Percentiles rank a stretch among this genome's conserved stretches.
phyloP scores from a whole-genome alignment of 139 green algal genomes.

The Picochlorum sp. region DNA sequence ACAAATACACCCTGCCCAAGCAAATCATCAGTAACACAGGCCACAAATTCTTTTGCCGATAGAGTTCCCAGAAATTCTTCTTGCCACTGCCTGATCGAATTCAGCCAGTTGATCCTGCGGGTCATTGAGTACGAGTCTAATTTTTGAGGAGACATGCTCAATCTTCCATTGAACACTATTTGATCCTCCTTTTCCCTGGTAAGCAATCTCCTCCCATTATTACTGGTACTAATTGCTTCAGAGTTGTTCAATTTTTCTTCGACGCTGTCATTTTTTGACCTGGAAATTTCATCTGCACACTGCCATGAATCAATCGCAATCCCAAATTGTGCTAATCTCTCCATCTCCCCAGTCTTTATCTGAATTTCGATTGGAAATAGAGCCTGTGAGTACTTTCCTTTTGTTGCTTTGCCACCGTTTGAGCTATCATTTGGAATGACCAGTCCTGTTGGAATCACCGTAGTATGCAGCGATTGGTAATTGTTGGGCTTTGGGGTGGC shows the following conservation, averaged over 20 bases:
- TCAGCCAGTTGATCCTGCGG: constrained; percentile 60
- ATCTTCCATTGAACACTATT: not conserved
- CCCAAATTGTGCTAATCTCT: constrained; percentile 59
- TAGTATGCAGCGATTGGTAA: constrained; percentile 76
- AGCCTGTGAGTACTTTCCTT: not conserved
- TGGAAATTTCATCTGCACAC: constrained; percentile 1
- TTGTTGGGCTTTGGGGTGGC: constrained; percentile 77
- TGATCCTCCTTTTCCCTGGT: not conserved
- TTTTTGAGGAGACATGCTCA: not conserved
- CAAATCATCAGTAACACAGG: constrained; percentile 72
- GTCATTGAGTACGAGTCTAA: constrained; percentile 24
- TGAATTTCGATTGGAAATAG: constrained; percentile 63
- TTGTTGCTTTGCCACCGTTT: not conserved
- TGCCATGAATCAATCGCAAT: constrained; percentile 44
- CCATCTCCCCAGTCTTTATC: constrained; percentile 63
- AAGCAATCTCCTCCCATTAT: not conserved
- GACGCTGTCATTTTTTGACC: constrained; percentile 6
- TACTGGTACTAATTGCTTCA: not conserved
- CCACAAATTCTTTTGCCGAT: constrained; percentile 73
- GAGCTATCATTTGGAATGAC: not conserved
- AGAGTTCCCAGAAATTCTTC: constrained; percentile 72
- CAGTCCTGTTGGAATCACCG: constrained; percentile 37
- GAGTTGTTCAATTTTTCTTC: not conserved
- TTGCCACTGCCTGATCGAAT: constrained; percentile 72
- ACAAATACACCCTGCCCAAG: constrained; percentile 71